These are phyloP conservation scores for Pseudozyma hubeiensis DNA, from an alignment of 1,284 basidiomycete genomes.

Conservation along the genomic window DNA sequence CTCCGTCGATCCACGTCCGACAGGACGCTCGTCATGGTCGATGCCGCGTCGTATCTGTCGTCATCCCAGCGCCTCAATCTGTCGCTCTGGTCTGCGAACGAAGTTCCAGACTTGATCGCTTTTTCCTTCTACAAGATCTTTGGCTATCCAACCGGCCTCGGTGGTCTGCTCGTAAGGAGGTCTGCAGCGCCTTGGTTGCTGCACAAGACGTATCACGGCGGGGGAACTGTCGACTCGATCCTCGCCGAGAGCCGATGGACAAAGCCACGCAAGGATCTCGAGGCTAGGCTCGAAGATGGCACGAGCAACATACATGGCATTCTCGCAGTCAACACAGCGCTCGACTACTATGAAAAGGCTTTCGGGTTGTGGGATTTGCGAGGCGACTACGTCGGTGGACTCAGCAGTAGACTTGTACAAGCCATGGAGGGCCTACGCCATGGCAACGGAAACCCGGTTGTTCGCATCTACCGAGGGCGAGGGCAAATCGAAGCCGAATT, in stretches of 20 bases:
- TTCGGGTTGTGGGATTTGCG: constrained; percentile 38
- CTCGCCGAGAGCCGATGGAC: constrained; percentile 38
- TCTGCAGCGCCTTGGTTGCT: constrained; percentile 24
- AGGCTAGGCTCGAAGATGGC: constrained; percentile 51
- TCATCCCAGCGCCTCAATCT: constrained; percentile 34
- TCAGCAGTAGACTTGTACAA: constrained; percentile 23
- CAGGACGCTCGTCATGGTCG: constrained; percentile 35
- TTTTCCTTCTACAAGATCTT: constrained; percentile 62
- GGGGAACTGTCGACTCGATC: constrained; percentile 51
- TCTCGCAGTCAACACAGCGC: constrained; percentile 36
- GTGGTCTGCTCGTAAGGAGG: constrained; percentile 48
- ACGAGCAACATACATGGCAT: constrained; percentile 57
- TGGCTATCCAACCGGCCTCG: constrained; percentile 56
- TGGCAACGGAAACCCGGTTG: constrained; percentile 34
- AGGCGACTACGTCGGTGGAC: constrained; percentile 14
- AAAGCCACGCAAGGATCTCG: constrained; percentile 35
- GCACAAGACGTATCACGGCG: constrained; percentile 50
- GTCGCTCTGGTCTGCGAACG: constrained; percentile 3
- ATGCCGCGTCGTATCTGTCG: constrained; percentile 56
- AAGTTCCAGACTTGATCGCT: constrained; percentile 48
- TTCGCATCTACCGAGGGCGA: constrained; percentile 18
- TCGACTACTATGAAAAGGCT: constrained; percentile 26
- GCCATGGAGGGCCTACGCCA: constrained; percentile 29
- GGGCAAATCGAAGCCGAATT: constrained; percentile 9
- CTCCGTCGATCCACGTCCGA: constrained; percentile 14